Evolutionary conservation across 2,329 filamentous ascomycete species (phyloP), one percentile per base, ranked within the genome.

Genomic region (Aurifilum marmelostoma): DNA sequence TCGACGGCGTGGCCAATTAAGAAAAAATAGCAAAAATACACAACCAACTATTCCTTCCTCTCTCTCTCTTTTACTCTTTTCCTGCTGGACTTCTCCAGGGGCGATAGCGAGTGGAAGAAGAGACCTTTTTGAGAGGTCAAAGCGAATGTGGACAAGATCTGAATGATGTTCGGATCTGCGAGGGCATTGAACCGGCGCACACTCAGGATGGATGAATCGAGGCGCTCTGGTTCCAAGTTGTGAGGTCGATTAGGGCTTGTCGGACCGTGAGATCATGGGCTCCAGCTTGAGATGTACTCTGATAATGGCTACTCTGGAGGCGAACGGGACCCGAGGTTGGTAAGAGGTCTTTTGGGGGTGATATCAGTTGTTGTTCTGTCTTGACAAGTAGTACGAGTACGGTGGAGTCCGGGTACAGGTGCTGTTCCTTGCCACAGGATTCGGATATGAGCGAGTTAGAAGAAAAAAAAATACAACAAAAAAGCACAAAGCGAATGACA

Each of bases 401-500:
- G 50, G 65, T 66, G 54, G 67, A 69, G 54, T 59, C 50, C 66
- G 47, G 60, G 52, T 70, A 59, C 65, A 71, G 68, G 54, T 71
- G 60, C 65, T 73, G 72, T 56, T 75, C 67, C 65, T 73, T 67
- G 74, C 69, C 60, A 69, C 70, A 56, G 67, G 73, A 68, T 73
- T 68, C 72, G 54, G 32, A 47, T 63, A 18, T 21, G 56, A 24
- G 66, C n/a, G 43, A 39, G 43, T 47, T 60, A 9, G 29, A 4
- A 16, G 50, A 70, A 73, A 72, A 66, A 72, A 75, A 75, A 77
- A 75, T 75, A 76, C 79, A 76, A 76, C 75, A 79, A 80, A 81
- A 83, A 82, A 81, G 79, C 82, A 84, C 82, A 82, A 89, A 91
- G 88, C 88, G 88, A 91, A 87, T 89, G 88, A 90, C 88, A 89